phyloP scores from a whole-genome alignment of 805 yeast genomes.

The Candida pini region DNA sequence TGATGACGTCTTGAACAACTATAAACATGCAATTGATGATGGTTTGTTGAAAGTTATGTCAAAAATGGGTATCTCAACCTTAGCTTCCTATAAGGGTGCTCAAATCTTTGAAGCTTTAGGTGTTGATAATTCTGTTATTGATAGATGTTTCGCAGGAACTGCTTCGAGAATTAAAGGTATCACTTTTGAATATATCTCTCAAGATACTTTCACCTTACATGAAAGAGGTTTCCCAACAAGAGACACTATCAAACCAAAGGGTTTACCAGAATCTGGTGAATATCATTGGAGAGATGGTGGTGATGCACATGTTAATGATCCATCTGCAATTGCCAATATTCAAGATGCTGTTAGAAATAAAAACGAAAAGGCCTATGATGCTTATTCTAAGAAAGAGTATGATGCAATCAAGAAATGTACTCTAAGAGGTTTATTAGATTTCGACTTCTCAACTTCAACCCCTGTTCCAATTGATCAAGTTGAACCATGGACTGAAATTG shows the following conservation, averaged over 20 bases:
- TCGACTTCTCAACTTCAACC: conserved; percentile 66
- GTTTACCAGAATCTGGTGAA: conserved; percentile 92
- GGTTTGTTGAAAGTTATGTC: conserved; percentile 97
- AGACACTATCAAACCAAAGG: conserved; percentile 60
- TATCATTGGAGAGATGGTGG: conserved; percentile 99
- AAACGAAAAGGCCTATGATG: conserved; percentile 88
- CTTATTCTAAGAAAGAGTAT: conserved; percentile 82
- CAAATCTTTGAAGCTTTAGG: conserved; percentile 97
- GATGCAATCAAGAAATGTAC: conserved; percentile 93
- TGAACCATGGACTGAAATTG: conserved; percentile 99
- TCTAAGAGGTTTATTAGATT: conserved; percentile 86
- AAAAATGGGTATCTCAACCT: conserved; percentile 97
- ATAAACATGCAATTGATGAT: conserved; percentile 78
- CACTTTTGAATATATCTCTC: conserved; percentile 92
- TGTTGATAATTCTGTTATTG: conserved; percentile 90
- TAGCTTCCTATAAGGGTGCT: conserved; percentile 98
- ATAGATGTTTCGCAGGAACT: conserved; percentile 94
- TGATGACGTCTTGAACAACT: conserved; percentile 63
- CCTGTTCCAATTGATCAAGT: conserved; percentile 95
- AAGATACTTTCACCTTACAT: conserved; percentile 91
- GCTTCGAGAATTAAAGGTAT: conserved; percentile 96
- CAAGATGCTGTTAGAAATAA: conserved; percentile 99
- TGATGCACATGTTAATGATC: conserved; percentile 90
- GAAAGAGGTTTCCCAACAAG: conserved; percentile 87
- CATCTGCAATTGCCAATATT: conserved; percentile 87